Base-by-base conservation (phyloP, 2,329 filamentous ascomycete genomes). In the Ophiostoma montium region DNA sequence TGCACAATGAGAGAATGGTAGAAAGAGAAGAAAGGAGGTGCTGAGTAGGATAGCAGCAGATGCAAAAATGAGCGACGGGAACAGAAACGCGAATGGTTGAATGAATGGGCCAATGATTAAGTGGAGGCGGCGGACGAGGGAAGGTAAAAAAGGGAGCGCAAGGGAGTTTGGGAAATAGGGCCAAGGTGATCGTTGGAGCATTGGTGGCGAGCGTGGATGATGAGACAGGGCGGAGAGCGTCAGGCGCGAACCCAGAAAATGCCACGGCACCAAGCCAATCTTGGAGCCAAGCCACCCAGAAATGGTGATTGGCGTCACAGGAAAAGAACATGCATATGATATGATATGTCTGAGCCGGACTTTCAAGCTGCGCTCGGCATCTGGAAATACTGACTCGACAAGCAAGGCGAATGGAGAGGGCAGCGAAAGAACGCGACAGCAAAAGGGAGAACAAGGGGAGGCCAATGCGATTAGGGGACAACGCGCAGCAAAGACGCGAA, bases 111-210 rank as follows among this genome's bases (percentile, higher is more conserved):
- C 46, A 50, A 51, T 42, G 46, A 53, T 48, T 42, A 43, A 52
- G 52, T 55, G 53, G 54, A 52, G 52, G 48, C 50, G 35, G 39
- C 27, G 47, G 39, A 48, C 21, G 43, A 51, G 36, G 44, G 31
- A 52, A 51, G 46, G 43, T 48, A 33, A 48, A 50, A 41, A 52
- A 55, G 48, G 52, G 51, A 54, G 50, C 49, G 50, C 50, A 46
- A 55, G 48, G 52, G 50, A 51, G 47, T 41, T 44, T 32, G 35
- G 45, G 35, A 51, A 51, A 39, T 30, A 32, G 30, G 38, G 31
- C 38, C 39, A 42, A 50, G 39, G 31, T 36, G 49, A 43, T 39
- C 16, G 19, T 36, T 16, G 41, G 48, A n/a, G n/a, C n/a, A n/a
- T 48, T 30, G 42, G 41, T 39, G 39, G 46, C 35, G 47, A 33